Conservation (phyloP, 2,329 filamentous ascomycete species). For the Alternaria postmessia region DNA sequence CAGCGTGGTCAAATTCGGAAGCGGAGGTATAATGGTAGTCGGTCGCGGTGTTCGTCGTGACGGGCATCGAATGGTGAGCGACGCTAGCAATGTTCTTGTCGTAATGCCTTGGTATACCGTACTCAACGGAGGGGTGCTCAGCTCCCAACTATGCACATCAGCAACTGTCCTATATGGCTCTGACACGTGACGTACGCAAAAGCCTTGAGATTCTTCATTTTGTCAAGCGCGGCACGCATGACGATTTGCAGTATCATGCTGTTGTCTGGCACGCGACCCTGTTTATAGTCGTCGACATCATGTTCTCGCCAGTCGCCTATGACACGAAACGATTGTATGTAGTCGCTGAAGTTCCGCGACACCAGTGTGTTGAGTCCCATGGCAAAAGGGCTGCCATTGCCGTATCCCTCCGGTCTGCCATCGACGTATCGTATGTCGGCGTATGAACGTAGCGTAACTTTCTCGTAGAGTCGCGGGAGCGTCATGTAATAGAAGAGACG, state of each 20-base stretch:
- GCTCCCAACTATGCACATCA: constrained; percentile 61
- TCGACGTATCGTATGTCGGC: constrained; percentile 65
- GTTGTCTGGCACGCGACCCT: constrained; percentile 68
- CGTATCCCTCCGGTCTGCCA: constrained; percentile 67
- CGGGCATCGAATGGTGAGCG: constrained; percentile 65
- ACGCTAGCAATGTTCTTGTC: constrained; percentile 57
- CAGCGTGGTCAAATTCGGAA: constrained; percentile 63
- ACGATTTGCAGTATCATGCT: constrained; percentile 70
- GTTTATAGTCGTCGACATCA: constrained; percentile 65
- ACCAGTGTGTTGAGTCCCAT: constrained; percentile 70
- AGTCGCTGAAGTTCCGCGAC: constrained; percentile 61
- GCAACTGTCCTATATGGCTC: constrained; percentile 3
- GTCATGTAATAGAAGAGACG: constrained; percentile 71
- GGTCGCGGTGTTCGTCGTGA: constrained; percentile 65
- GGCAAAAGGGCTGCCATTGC: constrained; percentile 69
- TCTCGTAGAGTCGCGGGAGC: constrained; percentile 67
- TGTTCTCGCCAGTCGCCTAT: constrained; percentile 66
- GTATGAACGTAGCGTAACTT: constrained; percentile 65
- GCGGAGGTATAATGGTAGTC: constrained; percentile 62
- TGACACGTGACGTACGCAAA: constrained; percentile 57
- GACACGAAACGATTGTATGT: constrained; percentile 63
- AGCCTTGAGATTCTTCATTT: constrained; percentile 62
- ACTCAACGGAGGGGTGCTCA: constrained; percentile 67
- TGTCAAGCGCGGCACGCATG: constrained; percentile 66
- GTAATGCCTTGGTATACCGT: constrained; percentile 66